Conservation (phyloP, 2,329 filamentous ascomycete species). For the Botrytis cinerea region DNA sequence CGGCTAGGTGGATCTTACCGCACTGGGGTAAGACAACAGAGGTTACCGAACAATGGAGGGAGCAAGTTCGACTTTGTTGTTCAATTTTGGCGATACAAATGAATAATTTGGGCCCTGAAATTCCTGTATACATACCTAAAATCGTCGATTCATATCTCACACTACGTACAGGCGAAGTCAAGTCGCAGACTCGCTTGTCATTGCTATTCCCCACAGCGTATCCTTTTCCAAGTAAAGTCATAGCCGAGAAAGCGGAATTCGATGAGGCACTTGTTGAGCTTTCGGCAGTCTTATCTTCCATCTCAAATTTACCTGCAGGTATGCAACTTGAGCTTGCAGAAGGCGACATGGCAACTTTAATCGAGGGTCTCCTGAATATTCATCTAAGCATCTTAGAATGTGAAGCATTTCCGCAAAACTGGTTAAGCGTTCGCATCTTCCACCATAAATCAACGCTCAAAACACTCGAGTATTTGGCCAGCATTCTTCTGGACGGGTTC, state of each 20-base stretch:
- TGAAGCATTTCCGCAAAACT: conserved; percentile 83
- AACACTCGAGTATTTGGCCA: conserved; percentile 78
- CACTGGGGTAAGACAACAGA: conserved; percentile 82
- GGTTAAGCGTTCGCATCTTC: conserved; percentile 92
- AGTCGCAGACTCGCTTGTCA: conserved; percentile 69
- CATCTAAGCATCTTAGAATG: conserved; percentile 87
- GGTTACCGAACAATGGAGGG: conserved; percentile 83
- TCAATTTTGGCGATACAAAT: conserved; percentile 88
- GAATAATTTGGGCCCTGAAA: conserved; percentile 73
- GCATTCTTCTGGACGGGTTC: conserved; percentile 78
- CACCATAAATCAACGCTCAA: conserved; percentile 89
- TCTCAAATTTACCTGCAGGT: conserved; percentile 72
- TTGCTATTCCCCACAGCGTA: conserved; percentile 88
- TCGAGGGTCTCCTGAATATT: conserved; percentile 79
- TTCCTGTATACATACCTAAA: conserved; percentile 87
- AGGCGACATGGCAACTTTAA: conserved; percentile 70
- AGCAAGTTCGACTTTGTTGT: conserved; percentile 91
- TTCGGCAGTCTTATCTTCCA: conserved; percentile 79
- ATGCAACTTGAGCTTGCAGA: conserved; percentile 75
- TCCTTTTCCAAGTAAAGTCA: conserved; percentile 77
- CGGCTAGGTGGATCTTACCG: conserved; percentile 85
- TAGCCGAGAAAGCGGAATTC: conserved; percentile 61
- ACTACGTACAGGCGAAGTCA: conserved; percentile 60
- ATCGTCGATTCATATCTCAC: conserved; percentile 86
- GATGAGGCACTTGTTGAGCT: conserved; percentile 89